Evolutionary conservation across 139 green algal genomes (phyloP).

Genomic region (Coelastrella sp.): DNA sequence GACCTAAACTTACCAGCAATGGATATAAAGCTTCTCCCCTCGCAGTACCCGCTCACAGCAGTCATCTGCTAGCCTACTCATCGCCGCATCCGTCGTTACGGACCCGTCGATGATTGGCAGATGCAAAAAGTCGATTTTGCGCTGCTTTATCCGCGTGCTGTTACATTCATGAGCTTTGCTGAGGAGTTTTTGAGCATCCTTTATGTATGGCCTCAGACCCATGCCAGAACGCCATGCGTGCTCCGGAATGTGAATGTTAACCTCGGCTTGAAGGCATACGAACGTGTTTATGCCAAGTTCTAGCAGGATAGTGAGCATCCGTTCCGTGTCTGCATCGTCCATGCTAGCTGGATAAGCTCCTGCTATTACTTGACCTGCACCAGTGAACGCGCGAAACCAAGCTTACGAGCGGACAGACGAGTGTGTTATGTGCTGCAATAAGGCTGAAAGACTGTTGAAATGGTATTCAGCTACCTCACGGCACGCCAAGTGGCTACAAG

Average conservation of each 20-base stretch:
- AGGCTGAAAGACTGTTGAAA: no score
- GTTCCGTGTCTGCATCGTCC: slow-evolving; percentile 80
- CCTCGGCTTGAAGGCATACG: slow-evolving; percentile 89
- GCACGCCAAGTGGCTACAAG: no score
- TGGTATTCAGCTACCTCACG: no score
- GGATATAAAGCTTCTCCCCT: slow-evolving; percentile 84
- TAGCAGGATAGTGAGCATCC: slow-evolving; percentile 80
- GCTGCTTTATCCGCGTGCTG: slow-evolving; percentile 73
- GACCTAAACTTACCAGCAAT: slow-evolving; percentile 78
- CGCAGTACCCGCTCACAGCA: slow-evolving; percentile 80
- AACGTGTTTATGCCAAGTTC: slow-evolving; percentile 86
- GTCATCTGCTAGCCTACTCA: slow-evolving; percentile 77
- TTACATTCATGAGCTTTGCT: slow-evolving; percentile 65
- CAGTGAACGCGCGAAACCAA: no score
- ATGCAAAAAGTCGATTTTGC: slow-evolving; percentile 88
- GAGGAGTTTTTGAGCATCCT: slow-evolving; percentile 83
- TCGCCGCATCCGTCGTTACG: slow-evolving; percentile 70
- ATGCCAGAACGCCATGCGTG: slow-evolving; percentile 74
- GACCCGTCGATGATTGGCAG: slow-evolving; percentile 85
- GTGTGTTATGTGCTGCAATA: no score
- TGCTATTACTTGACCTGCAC: slow-evolving; percentile 56
- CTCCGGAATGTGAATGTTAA: slow-evolving; percentile 81
- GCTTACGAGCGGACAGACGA: no score
- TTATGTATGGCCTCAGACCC: slow-evolving; percentile 85
- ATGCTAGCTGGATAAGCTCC: slow-evolving; percentile 78